Base-by-base conservation (phyloP, 768 basidiomycete genomes). In the Agrocybe chaxingu region DNA sequence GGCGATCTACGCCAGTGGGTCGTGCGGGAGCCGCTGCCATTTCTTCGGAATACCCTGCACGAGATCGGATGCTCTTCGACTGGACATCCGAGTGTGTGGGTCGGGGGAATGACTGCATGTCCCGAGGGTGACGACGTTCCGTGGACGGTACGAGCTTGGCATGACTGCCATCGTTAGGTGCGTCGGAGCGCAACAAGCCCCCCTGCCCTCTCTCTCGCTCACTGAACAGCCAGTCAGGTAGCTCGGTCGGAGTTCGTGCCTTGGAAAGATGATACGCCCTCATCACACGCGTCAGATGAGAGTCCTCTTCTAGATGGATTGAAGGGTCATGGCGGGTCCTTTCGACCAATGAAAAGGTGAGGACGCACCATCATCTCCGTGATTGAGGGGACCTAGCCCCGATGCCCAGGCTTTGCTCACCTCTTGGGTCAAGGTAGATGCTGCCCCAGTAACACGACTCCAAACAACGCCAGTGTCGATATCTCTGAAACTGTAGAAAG, bases 221-320 rank as follows among this genome's bases (percentile, higher is more conserved):
- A 39, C 75, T 75, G 50, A 87, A 86, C 12, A 88, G 72, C 85
- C 85, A 87, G 7, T 72, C 66, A 8, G 86, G 84, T 13, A 87
- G 73, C 59, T 86, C 84, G 29, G 73, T 58, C 8, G 76, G 78
- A 34, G 74, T 69, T 19, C 73, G 73, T 16, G 83, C 84, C 62
- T 83, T 82, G 24, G 74, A 75, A 42, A 84, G 72, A 57, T 87
- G 79, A 61, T 86, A 87, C 0, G 80, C 77, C 60, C 84, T 85
- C 81, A 87, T 79, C 4, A 79, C 80, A n/a, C 75, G 75, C 3
- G 75, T 77, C 32, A 87, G 72, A 33, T 79, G 79, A 4, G 80
- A 80, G 54, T 86, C 85, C 40, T 75, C 69, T 24, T 81, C 82
- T 8, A 3, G 76, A 77, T 77, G 30, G 6, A 16, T 11, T 37